Evolutionary conservation across 768 basidiomycete species (phyloP), one percentile per base, ranked within the genome.

Genomic region (Boletus fagicola): DNA sequence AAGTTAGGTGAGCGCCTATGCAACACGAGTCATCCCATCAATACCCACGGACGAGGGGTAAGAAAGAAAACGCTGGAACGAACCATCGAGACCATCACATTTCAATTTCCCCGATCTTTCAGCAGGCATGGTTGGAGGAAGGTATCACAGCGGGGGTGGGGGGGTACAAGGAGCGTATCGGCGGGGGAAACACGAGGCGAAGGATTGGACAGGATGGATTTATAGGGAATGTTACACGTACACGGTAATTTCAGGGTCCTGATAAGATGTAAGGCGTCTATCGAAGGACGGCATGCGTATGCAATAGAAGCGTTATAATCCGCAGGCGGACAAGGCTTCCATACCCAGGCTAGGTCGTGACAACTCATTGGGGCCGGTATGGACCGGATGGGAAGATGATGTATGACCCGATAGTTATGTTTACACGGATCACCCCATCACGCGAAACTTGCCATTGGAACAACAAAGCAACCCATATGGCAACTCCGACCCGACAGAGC

Each of bases 1-100:
- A 83, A 36, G 76, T 76, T 48, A 81, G 72, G 50, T 77, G 77
- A 56, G 72, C 70, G 56, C 71, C 79, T 79, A 62, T 26, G 51
- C 44, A 52, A 56, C 60, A 61, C 46, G 51, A 60, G 51, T 57
- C 55, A 66, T 56, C 8, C n/a, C 38, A 51, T 51, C 56, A 61
- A 53, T 52, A 59, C 54, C 51, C 52, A 61, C 18, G 48, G 39
- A 26, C 26, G 5, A 33, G 12, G 15, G 18, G 43, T 52, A 31
- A 50, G 6, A 28, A 45, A 44, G 31, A 31, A 53, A 50, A 24
- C 18, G 13, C 1, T 26, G 12, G 16, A 52, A 70, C 71, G 67
- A 57, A 78, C 80, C 74, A 50, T 78, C 75, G 50, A 58, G 57
- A 49, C 53, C 64, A 48, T 68, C 67, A 60, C 70, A 73, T 65